Conservation (phyloP, 257 asterid genomes). For the Mitragyna speciosa region DNA sequence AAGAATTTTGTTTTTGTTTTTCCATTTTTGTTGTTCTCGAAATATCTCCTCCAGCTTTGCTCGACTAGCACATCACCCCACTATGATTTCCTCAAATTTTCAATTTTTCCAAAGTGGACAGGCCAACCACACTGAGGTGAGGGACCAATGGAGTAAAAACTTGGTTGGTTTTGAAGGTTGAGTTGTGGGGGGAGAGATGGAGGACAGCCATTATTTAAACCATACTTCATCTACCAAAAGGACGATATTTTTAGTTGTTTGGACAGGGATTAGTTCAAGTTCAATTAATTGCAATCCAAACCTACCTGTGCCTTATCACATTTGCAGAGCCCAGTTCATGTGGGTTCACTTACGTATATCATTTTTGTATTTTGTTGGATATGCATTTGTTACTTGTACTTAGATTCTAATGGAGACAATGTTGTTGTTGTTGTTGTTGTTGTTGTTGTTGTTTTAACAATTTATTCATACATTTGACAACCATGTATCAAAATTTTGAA, state of each 20-base stretch:
- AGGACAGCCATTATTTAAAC: not conserved
- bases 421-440: no score
- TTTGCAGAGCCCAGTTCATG: not conserved
- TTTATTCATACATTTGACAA: no score
- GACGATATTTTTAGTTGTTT: no score
- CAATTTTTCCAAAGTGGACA: no score
- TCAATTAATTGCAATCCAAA: not conserved
- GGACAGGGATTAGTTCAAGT: not conserved
- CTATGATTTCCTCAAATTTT: no score
- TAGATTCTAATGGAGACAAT: no score
- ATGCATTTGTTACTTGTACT: no score
- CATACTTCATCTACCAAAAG: not conserved
- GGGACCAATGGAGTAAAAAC: no score
- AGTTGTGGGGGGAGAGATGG: not conserved
- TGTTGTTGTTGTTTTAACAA: no score
- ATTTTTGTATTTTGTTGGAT: no score
- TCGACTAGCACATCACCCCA: not conserved
- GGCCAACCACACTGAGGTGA: no score
- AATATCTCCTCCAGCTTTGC: not conserved
- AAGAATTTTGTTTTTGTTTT: not conserved
- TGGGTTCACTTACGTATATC: not conserved
- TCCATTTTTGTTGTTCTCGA: no score
- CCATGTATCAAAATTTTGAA: not conserved
- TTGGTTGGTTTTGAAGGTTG: not conserved
- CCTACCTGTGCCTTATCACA: not conserved